Conservation (phyloP, 208 protist genomes). For the Leishmania lainsoni region DNA sequence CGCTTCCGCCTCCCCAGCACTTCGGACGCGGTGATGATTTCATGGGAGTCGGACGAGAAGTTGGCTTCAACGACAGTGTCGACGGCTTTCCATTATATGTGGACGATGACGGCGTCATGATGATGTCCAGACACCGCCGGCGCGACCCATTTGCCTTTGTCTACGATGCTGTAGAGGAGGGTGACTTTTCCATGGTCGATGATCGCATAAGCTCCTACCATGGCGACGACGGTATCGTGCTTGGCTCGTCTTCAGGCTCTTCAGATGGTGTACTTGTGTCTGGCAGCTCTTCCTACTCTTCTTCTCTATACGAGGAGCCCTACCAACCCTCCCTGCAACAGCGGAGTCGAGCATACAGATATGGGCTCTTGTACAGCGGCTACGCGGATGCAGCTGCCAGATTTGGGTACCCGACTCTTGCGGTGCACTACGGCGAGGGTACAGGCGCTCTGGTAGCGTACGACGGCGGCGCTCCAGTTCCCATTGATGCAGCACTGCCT, state of each 20-base stretch:
- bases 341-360: neutral
- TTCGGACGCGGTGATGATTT: neutral
- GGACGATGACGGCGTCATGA: slow-evolving; percentile 35
- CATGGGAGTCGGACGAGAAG: neutral
- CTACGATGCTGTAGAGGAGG: slow-evolving; percentile 28
- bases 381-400: neutral
- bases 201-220: neutral
- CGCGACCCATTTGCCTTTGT: slow-evolving; percentile 30
- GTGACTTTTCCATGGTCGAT: neutral
- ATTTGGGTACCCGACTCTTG: neutral
- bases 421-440: neutral
- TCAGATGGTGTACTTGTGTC: slow-evolving; percentile 6
- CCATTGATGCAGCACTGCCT: slow-evolving; percentile 2
- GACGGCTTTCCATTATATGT: slow-evolving; percentile 33
- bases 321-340: neutral
- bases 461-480: slow-evolving; percentile 1
- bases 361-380: neutral
- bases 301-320: neutral
- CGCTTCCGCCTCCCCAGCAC: neutral
- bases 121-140: slow-evolving; percentile 17
- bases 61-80: slow-evolving; percentile 25
- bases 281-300: slow-evolving; percentile 6
- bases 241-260: neutral
- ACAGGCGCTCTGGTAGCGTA: neutral
- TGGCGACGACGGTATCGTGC: neutral